Base-by-base conservation (phyloP, 2,329 filamentous ascomycete species). In the Aureobasidium musti region DNA sequence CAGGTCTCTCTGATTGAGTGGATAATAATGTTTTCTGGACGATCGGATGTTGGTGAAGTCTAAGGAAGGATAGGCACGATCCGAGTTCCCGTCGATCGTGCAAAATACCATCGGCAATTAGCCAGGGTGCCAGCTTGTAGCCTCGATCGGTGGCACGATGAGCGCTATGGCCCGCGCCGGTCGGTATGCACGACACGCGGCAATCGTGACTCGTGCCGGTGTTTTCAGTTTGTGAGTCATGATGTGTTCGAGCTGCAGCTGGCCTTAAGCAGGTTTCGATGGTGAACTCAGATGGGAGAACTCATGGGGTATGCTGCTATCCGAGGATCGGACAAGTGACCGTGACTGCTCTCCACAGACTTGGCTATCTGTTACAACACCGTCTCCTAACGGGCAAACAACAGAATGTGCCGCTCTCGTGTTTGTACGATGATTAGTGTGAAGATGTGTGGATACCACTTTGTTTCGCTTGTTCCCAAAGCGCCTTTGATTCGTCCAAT, bases 51-150 rank as follows among this genome's bases (percentile, higher is more conserved):
- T 26, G 7, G 2, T 28, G 26, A 11, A 21, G 19, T 6, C 41
- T 13, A 41, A 8, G 11, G 19, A 30, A 8, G 11, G 10, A 35
- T n/a, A n/a, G 56, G 28, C 41, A 47, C 41, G n/a, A 30, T 47
- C 26, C 56, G 56, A 60, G 30, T 47, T 33, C 26, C 41, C n/a
- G 56, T 60, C 56, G 56, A 60, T 60, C 56, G 39, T 60, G 56
- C 28, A 26, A 23, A 59, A 23, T 60, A n/a, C 41, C 41, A n/a
- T 35, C 41, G 56, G 56, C 28, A 60, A 57, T 23, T 39, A 37
- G 52, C 21, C 26, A 33, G 26, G n/a, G n/a, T n/a, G n/a, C n/a
- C n/a, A n/a, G n/a, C n/a, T 6, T 26, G 28, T 13, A 11, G 56
- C 28, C 41, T 47, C 41, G 19, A 47, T 60, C 41, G 28, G 56